Evolutionary conservation across 2,329 filamentous ascomycete species (phyloP).

Genomic region (Periconia macrospinosa): DNA sequence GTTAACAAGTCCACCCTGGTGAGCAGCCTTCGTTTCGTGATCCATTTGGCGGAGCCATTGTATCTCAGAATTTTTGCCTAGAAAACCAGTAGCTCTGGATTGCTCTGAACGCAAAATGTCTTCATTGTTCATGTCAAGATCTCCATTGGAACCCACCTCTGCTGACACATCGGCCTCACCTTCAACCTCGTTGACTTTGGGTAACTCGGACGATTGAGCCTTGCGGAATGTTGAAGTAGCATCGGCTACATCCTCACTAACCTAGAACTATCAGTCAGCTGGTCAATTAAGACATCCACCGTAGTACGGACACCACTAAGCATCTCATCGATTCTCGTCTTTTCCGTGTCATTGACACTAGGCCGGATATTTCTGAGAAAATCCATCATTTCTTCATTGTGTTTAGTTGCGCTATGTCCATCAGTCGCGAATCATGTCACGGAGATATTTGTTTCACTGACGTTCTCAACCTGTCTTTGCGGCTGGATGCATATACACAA

Average conservation of each 20-base stretch:
- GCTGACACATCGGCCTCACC: constrained; percentile 25
- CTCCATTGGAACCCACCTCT: constrained; percentile 27
- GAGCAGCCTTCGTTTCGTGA: constrained; percentile 7
- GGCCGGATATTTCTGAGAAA: constrained; percentile 25
- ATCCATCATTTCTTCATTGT: constrained; percentile 31
- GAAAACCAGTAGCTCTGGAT: constrained; percentile 27
- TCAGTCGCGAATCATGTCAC: constrained; percentile 8
- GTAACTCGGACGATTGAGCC: constrained; percentile 3
- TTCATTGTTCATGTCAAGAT: constrained; percentile 26
- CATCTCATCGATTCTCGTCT: constrained; percentile 22
- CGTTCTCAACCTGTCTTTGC: constrained; percentile 40
- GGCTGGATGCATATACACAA: constrained; percentile 39
- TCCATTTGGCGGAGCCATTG: constrained; percentile 26
- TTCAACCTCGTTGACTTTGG: constrained; percentile 4
- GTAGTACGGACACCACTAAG: constrained; percentile 16
- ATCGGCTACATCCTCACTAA: constrained; percentile 22
- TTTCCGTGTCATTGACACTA: constrained; percentile 11
- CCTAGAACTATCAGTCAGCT: constrained; percentile 9
- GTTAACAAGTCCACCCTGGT: not conserved
- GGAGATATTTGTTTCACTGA: constrained; percentile 14
- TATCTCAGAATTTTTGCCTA: constrained; percentile 26
- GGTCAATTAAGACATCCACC: not conserved
- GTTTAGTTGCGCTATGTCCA: constrained; percentile 23
- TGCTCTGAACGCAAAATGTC: constrained; percentile 22
- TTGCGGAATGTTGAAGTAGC: constrained; percentile 14